Evolutionary conservation across 345 rosid species (phyloP), one percentile per base, ranked within the genome.

Genomic region (Limnanthes douglasii): DNA sequence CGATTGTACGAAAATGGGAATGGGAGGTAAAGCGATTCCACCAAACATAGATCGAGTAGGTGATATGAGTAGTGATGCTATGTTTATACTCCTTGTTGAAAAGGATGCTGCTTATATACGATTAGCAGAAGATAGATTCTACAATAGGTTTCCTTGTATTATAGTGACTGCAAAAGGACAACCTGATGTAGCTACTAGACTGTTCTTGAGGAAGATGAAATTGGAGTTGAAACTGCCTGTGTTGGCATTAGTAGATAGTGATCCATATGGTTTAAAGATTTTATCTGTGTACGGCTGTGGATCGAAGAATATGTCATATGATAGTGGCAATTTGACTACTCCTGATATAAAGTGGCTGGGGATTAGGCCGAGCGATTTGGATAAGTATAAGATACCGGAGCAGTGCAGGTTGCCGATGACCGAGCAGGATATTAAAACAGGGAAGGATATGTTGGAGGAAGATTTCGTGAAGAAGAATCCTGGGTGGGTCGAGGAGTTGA

Each of bases 391-490:
- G 51, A 75, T 86, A 60, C 92, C 96, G 0, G 94, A 86, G 45
- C 93, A 86, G 36, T 86, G 97, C 49, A 61, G 94, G 70, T 52
- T 86, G 77, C 94, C 94, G 0, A 82, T 86, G 93, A 82, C 94
- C 0, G 98, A 90, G 66, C 95, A 90, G 82, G 98, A 90, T 83
- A 74, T 83, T 33, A 90, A 79, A 75, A 90, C 95, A 0, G 98
- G 98, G 45, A 90, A 83, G 56, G 94, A 88, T 56, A 33, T 88
- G 69, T 31, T 88, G 53, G 95, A 83, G 58, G 94, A 88, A 64
- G 98, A 88, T 64, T 88, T 83, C 18, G 98, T 88, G 69, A 88
- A 88, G 92, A 88, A 88, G 72, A 83, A 88, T 50, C 94, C 92
- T 0, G 94, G 84, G 6, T 88, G 97, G 97, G 86, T 88, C 8